Evolutionary conservation across 192 early-diverging fungal species (phyloP).

Genomic region (Podila horticola): DNA sequence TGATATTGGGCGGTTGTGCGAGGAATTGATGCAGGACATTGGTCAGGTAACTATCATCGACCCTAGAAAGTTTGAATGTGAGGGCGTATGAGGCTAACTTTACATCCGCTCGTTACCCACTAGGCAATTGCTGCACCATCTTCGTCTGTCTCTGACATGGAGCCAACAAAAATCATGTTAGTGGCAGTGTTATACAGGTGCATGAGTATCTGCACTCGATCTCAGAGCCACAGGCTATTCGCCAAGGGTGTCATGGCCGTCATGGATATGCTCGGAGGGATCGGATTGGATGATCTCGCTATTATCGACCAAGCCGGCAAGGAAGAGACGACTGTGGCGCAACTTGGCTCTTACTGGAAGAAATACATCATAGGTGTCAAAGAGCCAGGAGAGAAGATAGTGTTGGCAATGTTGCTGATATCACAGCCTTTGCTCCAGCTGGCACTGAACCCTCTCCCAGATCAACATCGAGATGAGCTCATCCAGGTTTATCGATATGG

Average conservation of each 20-base stretch:
- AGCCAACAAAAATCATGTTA: neutral
- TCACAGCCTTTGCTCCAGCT: constrained; percentile 19
- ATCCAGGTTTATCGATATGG: constrained; percentile 8
- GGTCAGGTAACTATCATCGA: neutral
- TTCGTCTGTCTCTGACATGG: neutral
- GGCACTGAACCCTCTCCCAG: constrained; percentile 21
- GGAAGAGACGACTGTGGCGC: no score
- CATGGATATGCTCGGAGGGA: constrained; percentile 1
- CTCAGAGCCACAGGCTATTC: neutral
- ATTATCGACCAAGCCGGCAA: neutral
- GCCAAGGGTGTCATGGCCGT: neutral
- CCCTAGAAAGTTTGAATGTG: no score
- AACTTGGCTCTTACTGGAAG: neutral
- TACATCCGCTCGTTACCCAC: no score
- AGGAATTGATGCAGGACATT: constrained; percentile 18
- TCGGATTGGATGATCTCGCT: neutral
- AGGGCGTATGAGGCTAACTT: no score
- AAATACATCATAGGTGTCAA: neutral
- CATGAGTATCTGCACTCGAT: neutral
- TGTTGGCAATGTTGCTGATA: constrained; percentile 2
- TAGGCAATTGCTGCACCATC: neutral
- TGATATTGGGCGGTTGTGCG: constrained; percentile 20
- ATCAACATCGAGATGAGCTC: neutral
- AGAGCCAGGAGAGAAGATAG: neutral
- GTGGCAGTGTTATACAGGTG: neutral